These are phyloP conservation scores for Dipodascopsis uninucleata DNA, from an alignment of 805 yeast species.

Conservation along the genomic window DNA sequence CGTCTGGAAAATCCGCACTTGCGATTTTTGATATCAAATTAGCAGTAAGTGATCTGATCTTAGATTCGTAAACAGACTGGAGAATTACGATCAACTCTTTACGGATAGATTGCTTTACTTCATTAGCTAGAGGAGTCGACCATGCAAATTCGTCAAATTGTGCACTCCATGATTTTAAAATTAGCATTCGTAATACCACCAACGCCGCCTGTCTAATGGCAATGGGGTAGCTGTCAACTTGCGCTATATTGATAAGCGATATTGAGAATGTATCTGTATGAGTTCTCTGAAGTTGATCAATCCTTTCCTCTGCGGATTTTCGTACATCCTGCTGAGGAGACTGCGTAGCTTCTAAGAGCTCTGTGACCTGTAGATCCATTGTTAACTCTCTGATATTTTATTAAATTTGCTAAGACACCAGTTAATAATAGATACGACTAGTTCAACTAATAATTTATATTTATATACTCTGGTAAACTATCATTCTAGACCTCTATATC, in stretches of 20 bases:
- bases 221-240: constrained; percentile 3
- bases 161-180: constrained; percentile 22
- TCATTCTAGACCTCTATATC: too few relatives aligned
- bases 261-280: constrained; percentile 10
- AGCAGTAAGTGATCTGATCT: constrained; percentile 62
- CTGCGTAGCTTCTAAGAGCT: constrained; percentile 19
- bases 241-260: constrained; percentile 10
- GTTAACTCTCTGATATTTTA: too few relatives aligned
- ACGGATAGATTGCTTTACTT: constrained; percentile 12
- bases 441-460: too few relatives aligned
- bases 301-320: constrained; percentile 13
- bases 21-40: constrained; percentile 81
- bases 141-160: constrained; percentile 24
- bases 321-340: constrained; percentile 17
- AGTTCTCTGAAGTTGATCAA: constrained; percentile 7
- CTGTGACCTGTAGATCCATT: constrained; percentile 17
- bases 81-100: constrained; percentile 11
- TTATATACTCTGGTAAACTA: too few relatives aligned
- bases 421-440: too few relatives aligned
- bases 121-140: constrained; percentile 14
- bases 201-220: constrained; percentile 21
- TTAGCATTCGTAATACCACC: constrained; percentile 14
- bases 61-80: constrained; percentile 45
- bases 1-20: constrained; percentile 89
- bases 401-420: too few relatives aligned